Evolutionary conservation across 1,284 basidiomycete species (phyloP), one percentile per base, ranked within the genome.

Genomic region (Inonotus hispidus): DNA sequence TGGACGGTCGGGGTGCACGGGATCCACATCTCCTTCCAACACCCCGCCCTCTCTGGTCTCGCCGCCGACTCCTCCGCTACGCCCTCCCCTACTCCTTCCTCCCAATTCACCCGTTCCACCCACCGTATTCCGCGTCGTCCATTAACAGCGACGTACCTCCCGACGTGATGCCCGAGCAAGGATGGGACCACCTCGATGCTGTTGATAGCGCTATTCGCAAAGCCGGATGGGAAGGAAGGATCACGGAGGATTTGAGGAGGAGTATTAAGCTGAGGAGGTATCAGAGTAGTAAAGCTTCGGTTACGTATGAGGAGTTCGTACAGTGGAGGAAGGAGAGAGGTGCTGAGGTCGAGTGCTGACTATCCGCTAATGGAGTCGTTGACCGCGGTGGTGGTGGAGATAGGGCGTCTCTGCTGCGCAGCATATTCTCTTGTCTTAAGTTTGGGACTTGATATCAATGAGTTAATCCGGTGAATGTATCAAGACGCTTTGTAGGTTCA

Each of bases 1-100:
- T 99, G 96, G 96, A 87, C 85, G 7, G 74, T 96, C 63, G 96
- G 95, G 62, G 81, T 83, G 2, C 96, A 99, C 74, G 96, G 96
- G 54, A 95, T 98, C 72, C 84, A 90, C 72, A 90, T 99, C 65
- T 82, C 85, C 21, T 92, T 98, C 72, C 82, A 87, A 27, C 87
- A 93, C 70, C 95, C 93, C 14, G 79, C 84, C 4, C 74, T 86
- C 64, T 73, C 79, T 32, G 68, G 73, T 25, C 54, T 72, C 8
- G 66, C 81, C 11, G 71, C 79, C 13, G 79, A 77, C 68, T 72
- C 55, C 19, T 38, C 47, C 23, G 50, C 43, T 14, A 67, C 64
- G 23, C 60, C 56, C 49, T 69, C 83, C 3, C 86, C 85, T 25
- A 89, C 87, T 10, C 88, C 87, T 16, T 71, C 79, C 7, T 81